phyloP scores from a whole-genome alignment of 164 flowering plant species.

The Liriodendron chinense region DNA sequence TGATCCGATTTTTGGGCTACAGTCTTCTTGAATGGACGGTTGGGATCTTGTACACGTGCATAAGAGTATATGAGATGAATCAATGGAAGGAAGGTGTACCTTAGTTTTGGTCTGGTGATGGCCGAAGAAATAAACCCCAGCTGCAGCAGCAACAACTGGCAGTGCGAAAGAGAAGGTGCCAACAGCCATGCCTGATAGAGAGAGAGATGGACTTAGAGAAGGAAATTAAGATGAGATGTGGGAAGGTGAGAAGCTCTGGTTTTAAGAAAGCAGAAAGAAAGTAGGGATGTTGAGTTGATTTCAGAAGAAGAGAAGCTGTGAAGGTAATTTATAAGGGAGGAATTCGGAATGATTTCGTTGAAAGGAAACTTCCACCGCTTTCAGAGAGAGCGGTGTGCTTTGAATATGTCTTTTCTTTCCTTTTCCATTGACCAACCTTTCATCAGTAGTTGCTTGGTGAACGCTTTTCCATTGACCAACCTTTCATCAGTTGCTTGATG shows the following conservation, averaged over 20 bases:
- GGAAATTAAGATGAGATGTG: background rate
- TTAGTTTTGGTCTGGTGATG: conserved; percentile 13
- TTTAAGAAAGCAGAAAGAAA: background rate
- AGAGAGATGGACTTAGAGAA: background rate
- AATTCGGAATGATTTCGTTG: background rate
- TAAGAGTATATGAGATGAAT: background rate
- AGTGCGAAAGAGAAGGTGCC: conserved; percentile 17
- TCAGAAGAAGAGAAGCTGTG: background rate
- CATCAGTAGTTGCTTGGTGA: background rate
- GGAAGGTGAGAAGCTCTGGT: background rate
- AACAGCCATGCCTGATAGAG: conserved; percentile 8
- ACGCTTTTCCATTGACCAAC: background rate
- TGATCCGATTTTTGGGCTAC: too few species aligned
- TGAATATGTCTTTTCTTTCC: background rate
- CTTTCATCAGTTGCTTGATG: background rate
- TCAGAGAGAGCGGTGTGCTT: background rate
- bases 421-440: background rate
- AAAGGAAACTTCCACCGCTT: background rate
- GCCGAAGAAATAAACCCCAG: conserved; percentile 26
- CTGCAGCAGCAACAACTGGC: conserved; percentile 30
- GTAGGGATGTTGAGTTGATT: background rate
- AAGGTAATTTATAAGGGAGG: background rate
- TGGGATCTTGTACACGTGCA: background rate
- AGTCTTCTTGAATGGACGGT: too few species aligned
- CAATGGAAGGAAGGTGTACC: conserved; percentile 7